Conservation (phyloP, 768 basidiomycete genomes). For the Lentinula lateritia region DNA sequence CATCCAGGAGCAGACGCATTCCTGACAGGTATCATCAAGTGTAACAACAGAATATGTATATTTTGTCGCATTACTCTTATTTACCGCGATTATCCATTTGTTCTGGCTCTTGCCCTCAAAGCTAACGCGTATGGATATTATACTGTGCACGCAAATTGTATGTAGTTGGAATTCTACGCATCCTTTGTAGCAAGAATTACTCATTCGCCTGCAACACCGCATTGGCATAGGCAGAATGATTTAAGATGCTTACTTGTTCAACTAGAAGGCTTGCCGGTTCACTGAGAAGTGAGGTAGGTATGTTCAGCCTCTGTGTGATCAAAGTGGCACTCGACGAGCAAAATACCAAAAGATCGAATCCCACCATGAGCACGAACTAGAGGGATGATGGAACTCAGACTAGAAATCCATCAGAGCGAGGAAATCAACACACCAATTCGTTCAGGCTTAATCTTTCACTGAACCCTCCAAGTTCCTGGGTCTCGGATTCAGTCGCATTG, state of each 20-base stretch:
- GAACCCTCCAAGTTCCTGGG: constrained; percentile 44
- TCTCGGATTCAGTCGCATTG: constrained; percentile 35
- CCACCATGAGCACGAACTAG: constrained; percentile 57
- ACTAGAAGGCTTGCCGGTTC: constrained; percentile 43
- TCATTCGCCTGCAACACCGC: constrained; percentile 38
- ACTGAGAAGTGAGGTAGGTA: constrained; percentile 40
- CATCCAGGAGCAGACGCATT: neutral
- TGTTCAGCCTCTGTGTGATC: constrained; percentile 44
- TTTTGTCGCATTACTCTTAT: neutral
- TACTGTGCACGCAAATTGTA: too few species aligned
- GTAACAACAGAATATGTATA: neutral
- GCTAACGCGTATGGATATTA: too few species aligned
- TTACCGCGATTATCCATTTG: too few species aligned
- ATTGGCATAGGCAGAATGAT: constrained; percentile 55
- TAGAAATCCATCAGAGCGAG: neutral
- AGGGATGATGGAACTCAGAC: neutral
- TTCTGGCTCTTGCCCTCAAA: too few species aligned
- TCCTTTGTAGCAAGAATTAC: constrained; percentile 6
- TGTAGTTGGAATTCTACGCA: too few species aligned
- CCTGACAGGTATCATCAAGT: neutral
- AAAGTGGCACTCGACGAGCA: constrained; percentile 47
- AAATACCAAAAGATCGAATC: constrained; percentile 48
- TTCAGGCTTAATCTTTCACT: constrained; percentile 42
- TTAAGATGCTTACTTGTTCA: constrained; percentile 50
- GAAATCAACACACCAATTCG: constrained; percentile 41